Evolutionary conservation across 148 eudicot species (phyloP).

Genomic region (Chenopodium berlandieri): DNA sequence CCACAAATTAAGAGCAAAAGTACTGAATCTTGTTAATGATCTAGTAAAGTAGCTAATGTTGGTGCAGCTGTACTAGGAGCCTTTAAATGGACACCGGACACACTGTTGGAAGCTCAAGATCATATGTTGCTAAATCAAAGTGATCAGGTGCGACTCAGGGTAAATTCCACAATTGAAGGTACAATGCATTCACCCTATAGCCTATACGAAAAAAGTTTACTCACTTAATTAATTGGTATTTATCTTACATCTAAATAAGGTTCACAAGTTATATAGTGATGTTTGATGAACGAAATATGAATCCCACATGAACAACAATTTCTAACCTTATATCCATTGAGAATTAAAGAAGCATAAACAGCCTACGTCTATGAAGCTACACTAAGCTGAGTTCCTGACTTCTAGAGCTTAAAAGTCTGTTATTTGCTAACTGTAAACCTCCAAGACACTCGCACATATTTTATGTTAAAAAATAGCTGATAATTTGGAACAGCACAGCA

Average conservation of each 20-base stretch:
- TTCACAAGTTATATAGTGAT: no score
- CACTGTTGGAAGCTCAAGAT: not conserved
- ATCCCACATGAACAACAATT: no score
- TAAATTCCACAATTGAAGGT: no score
- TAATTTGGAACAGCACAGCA: slow-evolving; percentile 64
- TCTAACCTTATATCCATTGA: no score
- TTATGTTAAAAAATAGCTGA: slow-evolving; percentile 55
- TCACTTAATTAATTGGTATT: no score
- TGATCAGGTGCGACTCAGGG: not conserved
- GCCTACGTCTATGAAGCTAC: no score
- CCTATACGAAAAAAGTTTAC: no score
- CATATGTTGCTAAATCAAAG: not conserved
- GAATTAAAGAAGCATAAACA: no score
- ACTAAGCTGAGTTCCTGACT: slow-evolving; percentile 63
- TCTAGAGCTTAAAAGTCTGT: slow-evolving; percentile 70
- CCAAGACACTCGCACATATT: slow-evolving; percentile 76
- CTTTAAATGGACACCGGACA: not conserved
- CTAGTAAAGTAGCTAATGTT: not conserved
- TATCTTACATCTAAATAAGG: no score
- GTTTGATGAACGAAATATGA: no score
- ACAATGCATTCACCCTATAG: no score
- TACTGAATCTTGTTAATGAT: not conserved
- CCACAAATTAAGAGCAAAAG: not conserved
- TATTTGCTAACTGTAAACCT: slow-evolving; percentile 93
- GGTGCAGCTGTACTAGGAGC: no score